phyloP scores from a whole-genome alignment of 345 rosid genomes.

The Ceriops tagal region DNA sequence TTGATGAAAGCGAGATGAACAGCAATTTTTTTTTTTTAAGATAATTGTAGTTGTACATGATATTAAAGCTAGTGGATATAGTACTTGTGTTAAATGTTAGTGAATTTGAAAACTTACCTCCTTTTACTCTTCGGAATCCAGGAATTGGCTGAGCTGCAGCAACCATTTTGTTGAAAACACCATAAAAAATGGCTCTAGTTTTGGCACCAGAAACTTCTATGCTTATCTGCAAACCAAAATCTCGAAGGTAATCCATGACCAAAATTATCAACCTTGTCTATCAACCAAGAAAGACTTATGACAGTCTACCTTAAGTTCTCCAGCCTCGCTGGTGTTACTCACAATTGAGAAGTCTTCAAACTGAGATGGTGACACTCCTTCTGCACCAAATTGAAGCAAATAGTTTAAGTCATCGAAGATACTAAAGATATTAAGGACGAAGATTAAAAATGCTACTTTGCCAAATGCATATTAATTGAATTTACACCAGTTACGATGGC shows the following conservation, averaged over 20 bases:
- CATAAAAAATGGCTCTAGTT: slow-evolving; percentile 57
- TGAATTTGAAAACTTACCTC: slow-evolving; percentile 46
- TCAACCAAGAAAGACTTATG: background rate
- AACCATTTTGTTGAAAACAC: slow-evolving; percentile 80
- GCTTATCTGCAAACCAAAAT: slow-evolving; percentile 43
- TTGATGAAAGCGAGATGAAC: background rate
- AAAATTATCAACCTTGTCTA: slow-evolving; percentile 6
- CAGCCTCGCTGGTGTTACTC: slow-evolving; percentile 15
- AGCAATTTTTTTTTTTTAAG: no score
- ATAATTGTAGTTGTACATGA: no score
- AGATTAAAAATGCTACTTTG: slow-evolving; percentile 2
- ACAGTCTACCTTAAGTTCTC: slow-evolving; percentile 44
- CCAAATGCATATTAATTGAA: slow-evolving; percentile 11
- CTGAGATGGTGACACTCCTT: slow-evolving; percentile 43
- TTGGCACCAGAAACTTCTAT: slow-evolving; percentile 61
- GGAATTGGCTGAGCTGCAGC: slow-evolving; percentile 98
- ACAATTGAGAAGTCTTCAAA: slow-evolving; percentile 47
- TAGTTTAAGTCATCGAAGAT: background rate
- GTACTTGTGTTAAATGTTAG: background rate
- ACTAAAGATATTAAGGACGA: background rate
- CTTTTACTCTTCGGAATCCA: slow-evolving; percentile 89
- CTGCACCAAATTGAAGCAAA: slow-evolving; percentile 33
- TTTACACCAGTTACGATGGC: slow-evolving; percentile 52
- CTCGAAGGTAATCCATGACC: background rate
- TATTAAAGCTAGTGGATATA: no score